A percentile compares a stretch with the other conserved stretches of the same genome.
Conservation (phyloP, 805 yeast genomes). For the Sugiyamaella lignohabitans region DNA sequence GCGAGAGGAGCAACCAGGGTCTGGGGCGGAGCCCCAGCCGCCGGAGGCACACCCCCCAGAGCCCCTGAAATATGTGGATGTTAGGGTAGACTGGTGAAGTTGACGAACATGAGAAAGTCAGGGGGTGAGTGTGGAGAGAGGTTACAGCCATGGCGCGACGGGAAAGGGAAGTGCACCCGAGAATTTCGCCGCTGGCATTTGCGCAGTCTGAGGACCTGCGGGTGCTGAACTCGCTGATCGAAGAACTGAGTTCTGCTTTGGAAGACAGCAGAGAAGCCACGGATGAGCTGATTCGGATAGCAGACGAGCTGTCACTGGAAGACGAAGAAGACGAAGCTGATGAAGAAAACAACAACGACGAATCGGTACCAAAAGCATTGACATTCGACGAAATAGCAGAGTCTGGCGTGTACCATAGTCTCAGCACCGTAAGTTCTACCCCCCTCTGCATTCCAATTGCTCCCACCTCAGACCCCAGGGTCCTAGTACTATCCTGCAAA, state of each 20-base stretch:
- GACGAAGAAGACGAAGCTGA: not conserved
- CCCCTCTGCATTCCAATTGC: not conserved
- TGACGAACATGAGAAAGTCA: too few species aligned
- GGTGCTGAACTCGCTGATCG: constrained; percentile 22
- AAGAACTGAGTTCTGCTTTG: constrained; percentile 19
- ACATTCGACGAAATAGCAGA: constrained; percentile 9
- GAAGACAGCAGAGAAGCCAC: constrained; percentile 20
- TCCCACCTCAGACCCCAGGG: too few species aligned
- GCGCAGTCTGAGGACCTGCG: constrained; percentile 29
- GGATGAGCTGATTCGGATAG: constrained; percentile 18
- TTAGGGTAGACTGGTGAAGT: too few species aligned
- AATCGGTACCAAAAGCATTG: not conserved
- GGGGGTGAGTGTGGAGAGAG: too few species aligned
- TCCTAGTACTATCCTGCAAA: too few species aligned
- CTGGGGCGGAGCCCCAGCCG: too few species aligned
- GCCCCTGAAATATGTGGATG: too few species aligned
- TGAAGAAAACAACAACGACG: not conserved
- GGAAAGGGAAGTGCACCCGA: not conserved
- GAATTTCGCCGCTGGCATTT: constrained; percentile 13
- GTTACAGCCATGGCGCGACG: not conserved
- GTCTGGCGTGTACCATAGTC: constrained; percentile 9
- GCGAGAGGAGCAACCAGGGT: too few species aligned
- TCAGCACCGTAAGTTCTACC: not conserved
- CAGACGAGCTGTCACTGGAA: constrained; percentile 12
- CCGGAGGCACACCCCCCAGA: too few species aligned